A percentile compares a stretch with the other conserved stretches of the same genome.
phyloP scores from a whole-genome alignment of 148 eudicot genomes.

The Gaultheria prostrata region DNA sequence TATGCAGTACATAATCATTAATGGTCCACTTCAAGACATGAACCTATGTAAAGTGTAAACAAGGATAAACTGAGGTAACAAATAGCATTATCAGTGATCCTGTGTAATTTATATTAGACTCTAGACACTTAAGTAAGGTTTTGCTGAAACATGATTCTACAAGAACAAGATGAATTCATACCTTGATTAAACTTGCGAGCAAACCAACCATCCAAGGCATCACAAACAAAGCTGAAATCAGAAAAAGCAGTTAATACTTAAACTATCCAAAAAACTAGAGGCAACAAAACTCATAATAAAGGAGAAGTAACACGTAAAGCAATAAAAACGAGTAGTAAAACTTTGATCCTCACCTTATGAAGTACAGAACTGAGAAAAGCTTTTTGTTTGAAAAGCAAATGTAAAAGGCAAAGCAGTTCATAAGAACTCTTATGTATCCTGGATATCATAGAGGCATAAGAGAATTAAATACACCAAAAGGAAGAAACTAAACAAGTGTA shows the following conservation, averaged over 20 bases:
- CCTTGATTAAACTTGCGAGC: slow-evolving; percentile 98
- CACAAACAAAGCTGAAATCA: slow-evolving; percentile 78
- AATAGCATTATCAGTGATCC: neutral
- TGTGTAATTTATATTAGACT: neutral
- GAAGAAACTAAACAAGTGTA: neutral
- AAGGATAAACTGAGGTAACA: neutral
- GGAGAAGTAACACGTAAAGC: neutral
- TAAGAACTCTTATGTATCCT: slow-evolving; percentile 75
- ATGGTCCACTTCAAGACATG: neutral
- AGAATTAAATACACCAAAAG: neutral
- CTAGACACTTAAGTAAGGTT: neutral
- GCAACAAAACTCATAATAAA: neutral
- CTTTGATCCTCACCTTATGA: slow-evolving; percentile 52
- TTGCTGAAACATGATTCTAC: neutral
- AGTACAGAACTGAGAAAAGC: slow-evolving; percentile 72
- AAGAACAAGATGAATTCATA: slow-evolving; percentile 27
- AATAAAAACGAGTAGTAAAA: neutral
- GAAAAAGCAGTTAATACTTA: slow-evolving; percentile 15
- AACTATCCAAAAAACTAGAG: neutral
- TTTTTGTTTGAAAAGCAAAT: slow-evolving; percentile 70
- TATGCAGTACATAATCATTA: neutral
- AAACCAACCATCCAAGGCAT: slow-evolving; percentile 96
- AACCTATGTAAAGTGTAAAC: neutral
- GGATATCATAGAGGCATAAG: slow-evolving; percentile 22
- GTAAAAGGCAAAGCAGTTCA: slow-evolving; percentile 82